phyloP scores from a whole-genome alignment of 139 green algal species.

The Volvox reticuliferus region DNA sequence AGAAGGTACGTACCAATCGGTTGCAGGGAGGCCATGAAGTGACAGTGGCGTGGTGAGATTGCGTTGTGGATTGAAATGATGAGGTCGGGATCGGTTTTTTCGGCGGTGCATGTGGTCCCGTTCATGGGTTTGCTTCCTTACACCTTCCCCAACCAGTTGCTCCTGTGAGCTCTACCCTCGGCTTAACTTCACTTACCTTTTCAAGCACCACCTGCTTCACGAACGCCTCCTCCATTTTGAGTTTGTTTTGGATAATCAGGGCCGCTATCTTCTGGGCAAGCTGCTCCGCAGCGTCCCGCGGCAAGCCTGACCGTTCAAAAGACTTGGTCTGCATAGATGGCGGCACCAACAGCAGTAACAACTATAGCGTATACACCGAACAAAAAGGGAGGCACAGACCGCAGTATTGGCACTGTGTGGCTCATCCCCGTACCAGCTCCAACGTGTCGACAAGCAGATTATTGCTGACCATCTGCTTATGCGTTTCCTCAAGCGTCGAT shows the following conservation, averaged over 20 bases:
- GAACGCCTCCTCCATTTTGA: conserved; percentile 80
- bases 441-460: conserved; percentile 52
- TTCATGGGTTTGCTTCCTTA: no score
- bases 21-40: no score
- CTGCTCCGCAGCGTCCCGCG: conserved; percentile 72
- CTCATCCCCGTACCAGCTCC: conserved; percentile 28
- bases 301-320: conserved; percentile 69
- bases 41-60: no score
- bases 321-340: neutral
- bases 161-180: no score
- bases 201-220: conserved; percentile 78
- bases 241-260: conserved; percentile 77
- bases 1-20: no score
- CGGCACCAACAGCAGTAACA: neutral
- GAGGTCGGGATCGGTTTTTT: no score
- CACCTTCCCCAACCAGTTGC: no score
- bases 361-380: neutral
- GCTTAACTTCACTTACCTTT: conserved; percentile 65
- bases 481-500: conserved; percentile 15
- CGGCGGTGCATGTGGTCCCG: no score
- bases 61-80: no score
- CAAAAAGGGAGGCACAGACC: neutral
- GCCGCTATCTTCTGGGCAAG: conserved; percentile 79
- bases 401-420: neutral
- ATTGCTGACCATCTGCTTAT: conserved; percentile 6